Evolutionary conservation across 2,329 filamentous ascomycete genomes (phyloP).

Genomic region (Cordyceps sp.): DNA sequence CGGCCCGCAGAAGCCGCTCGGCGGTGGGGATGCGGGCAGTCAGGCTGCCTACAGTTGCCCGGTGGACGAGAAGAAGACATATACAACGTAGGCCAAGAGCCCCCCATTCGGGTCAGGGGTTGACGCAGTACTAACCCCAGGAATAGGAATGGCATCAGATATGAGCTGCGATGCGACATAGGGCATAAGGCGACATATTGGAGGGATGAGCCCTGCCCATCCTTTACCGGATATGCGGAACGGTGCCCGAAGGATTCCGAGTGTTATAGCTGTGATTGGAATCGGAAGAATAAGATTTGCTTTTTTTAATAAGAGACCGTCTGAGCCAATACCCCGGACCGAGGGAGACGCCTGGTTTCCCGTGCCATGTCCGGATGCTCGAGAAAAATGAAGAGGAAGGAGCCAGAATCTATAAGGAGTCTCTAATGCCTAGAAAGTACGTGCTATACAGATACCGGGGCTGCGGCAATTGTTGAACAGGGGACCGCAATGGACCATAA

Average conservation of each 20-base stretch:
- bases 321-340: neutral
- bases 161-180: conserved; percentile 3
- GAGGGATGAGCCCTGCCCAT: neutral
- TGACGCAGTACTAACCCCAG: neutral
- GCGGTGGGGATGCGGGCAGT: too few relatives aligned
- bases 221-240: conserved; percentile 2
- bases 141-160: conserved; percentile 1
- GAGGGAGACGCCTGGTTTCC: conserved; percentile 1
- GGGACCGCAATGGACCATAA: conserved; percentile 1
- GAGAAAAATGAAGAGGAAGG: neutral
- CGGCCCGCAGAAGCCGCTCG: conserved; percentile 1
- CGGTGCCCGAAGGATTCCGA: conserved; percentile 1
- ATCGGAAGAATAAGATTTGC: neutral
- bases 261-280: conserved; percentile 1
- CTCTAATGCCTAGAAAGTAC: neutral
- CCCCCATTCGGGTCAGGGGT: neutral
- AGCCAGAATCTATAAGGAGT: neutral
- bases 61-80: neutral
- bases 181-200: neutral
- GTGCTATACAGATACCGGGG: conserved; percentile 4
- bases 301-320: conserved; percentile 1
- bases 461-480: conserved; percentile 2
- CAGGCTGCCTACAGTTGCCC: neutral
- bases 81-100: conserved; percentile 2
- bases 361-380: neutral